Base-by-base conservation (phyloP, 305 asterid species). In the Rubia balearica region DNA sequence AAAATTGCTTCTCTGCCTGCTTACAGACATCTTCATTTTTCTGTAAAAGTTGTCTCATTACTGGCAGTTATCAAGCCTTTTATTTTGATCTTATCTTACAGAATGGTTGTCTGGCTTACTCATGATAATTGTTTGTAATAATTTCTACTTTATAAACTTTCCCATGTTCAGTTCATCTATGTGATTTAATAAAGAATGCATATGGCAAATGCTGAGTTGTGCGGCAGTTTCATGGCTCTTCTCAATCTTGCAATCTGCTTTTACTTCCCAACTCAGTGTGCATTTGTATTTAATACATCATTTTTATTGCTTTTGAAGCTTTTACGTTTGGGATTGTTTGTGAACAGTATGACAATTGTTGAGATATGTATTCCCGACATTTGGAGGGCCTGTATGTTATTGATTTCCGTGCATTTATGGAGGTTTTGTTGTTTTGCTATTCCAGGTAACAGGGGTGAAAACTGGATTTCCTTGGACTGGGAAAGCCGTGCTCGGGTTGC, bases 391-490 rank as follows among this genome's bases (percentile, higher is more conserved):
- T 4, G 22, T 55, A 11, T n/a, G 12, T n/a, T 21, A 17, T 7
- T n/a, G 33, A 22, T 56, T 19, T 56, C 33, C 6, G 7, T 56
- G 0, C 33, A n/a, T n/a, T 56, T 19, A 56, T 22, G 14, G 6
- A 38, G 5, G 11, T 13, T 61, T 48, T 4, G 45, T 8, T 13
- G 7, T 13, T n/a, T 5, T 48, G 16, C 5, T 45, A 64, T 49
- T 63, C 67, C 91, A 88, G 95, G 82, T 8, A 84, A 78, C 36
- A 82, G 84, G 64, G 83, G 86, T 4, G 87, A 76, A 16, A 77
- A 78, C 22, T 77, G 79, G 19, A 65, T 76, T 22, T 83, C 85
- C 2, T 59, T 86, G 27, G 90, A 88, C 71, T 83, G 91, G 96
- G 90, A 85, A 59, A 75, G 72, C 3, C 83, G 89, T 1, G 71